These are phyloP conservation scores for Podospora tetraspora DNA, from an alignment of 495 filamentous ascomycete species.

Conservation along the genomic window DNA sequence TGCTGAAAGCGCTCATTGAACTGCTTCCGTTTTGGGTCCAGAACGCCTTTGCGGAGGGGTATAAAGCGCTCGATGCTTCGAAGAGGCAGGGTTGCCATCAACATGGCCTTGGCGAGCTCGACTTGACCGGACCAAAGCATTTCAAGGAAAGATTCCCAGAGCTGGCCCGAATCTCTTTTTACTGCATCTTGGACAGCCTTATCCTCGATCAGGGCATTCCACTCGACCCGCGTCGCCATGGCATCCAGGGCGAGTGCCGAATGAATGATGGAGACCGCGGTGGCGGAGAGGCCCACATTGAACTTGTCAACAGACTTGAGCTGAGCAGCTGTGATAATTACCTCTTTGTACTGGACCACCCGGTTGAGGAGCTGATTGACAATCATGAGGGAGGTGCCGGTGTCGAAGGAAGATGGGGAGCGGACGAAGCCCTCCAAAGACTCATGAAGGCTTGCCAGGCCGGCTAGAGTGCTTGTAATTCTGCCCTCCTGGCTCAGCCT, in stretches of 20 bases:
- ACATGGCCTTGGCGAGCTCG: conserved; percentile 60
- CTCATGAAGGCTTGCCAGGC: conserved; percentile 40
- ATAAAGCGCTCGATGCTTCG: conserved; percentile 68
- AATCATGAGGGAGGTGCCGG: conserved; percentile 44
- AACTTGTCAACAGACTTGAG: conserved; percentile 32
- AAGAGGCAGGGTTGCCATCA: conserved; percentile 65
- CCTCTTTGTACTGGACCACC: conserved; percentile 42
- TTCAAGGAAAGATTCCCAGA: conserved; percentile 73
- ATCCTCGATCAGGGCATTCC: conserved; percentile 55
- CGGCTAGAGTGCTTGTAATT: conserved; percentile 43
- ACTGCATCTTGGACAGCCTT: conserved; percentile 61
- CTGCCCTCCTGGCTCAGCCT: conserved; percentile 33
- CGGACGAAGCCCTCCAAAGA: conserved; percentile 43
- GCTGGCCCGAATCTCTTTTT: conserved; percentile 55
- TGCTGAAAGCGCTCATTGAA: conserved; percentile 72
- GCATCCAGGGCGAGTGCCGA: conserved; percentile 71
- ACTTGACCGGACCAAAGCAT: conserved; percentile 59
- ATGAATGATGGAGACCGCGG: conserved; percentile 59
- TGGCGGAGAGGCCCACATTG: conserved; percentile 37
- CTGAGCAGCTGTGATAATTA: conserved; percentile 40
- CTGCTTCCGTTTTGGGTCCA: conserved; percentile 45
- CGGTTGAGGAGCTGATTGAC: conserved; percentile 48
- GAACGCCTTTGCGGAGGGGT: conserved; percentile 41
- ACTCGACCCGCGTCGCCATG: conserved; percentile 65
- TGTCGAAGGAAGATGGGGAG: conserved; percentile 36